Evolutionary conservation across 257 asterid genomes (phyloP).

Genomic region (Penstemon barbatus): DNA sequence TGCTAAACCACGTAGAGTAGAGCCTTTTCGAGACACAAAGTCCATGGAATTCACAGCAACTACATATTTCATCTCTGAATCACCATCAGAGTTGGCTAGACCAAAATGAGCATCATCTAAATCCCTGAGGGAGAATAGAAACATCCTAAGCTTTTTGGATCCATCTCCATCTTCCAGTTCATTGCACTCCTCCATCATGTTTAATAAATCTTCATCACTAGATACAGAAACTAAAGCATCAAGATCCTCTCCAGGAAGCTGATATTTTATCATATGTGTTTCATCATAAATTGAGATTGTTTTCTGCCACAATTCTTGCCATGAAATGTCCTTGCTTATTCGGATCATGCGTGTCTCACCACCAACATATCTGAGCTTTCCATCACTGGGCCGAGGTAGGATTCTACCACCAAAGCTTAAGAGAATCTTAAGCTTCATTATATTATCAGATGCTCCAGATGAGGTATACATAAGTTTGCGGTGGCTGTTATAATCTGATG

Average conservation of each 20-base stretch:
- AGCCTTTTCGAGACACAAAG: conserved; percentile 33
- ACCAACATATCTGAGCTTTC: conserved; percentile 90
- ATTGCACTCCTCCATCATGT: conserved; percentile 92
- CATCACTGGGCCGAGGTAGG: conserved; percentile 90
- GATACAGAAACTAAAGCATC: conserved; percentile 90
- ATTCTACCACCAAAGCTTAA: conserved; percentile 95
- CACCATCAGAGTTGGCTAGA: conserved; percentile 54
- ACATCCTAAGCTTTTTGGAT: conserved; percentile 69
- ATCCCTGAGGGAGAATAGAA: conserved; percentile 70
- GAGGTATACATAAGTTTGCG: conserved; percentile 41
- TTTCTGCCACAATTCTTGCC: conserved; percentile 71
- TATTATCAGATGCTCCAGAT: conserved; percentile 58
- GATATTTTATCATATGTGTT: conserved; percentile 70
- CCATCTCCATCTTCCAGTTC: conserved; percentile 54
- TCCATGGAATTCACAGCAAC: conserved; percentile 84
- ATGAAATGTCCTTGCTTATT: conserved; percentile 64
- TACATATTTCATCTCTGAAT: conserved; percentile 74
- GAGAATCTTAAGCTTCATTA: conserved; percentile 62
- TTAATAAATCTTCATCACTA: conserved; percentile 79
- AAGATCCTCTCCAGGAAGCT: conserved; percentile 96
- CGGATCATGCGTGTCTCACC: conserved; percentile 91
- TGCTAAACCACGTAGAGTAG: conserved; percentile 41
- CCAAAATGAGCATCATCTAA: conserved; percentile 63
- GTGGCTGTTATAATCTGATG: conserved; percentile 45
- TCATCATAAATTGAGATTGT: conserved; percentile 53